A percentile compares a stretch with the other conserved stretches of the same genome.
Evolutionary conservation across 2,329 filamentous ascomycete species (phyloP).

Genomic region (Aspergillus fructus): DNA sequence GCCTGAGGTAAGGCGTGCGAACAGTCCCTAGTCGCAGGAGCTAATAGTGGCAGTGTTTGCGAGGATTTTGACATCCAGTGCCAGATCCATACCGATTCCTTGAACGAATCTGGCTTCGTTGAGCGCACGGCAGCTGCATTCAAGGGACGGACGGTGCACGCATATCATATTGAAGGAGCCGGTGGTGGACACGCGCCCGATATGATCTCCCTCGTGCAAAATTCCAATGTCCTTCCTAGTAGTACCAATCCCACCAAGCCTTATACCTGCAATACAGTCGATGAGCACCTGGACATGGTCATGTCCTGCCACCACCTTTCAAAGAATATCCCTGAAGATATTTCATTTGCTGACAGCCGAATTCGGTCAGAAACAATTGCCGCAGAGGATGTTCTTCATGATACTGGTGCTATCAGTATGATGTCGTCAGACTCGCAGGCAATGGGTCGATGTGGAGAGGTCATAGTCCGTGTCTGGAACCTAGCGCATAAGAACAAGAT

Average conservation of each 20-base stretch:
- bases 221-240: slow-evolving; percentile 81
- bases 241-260: slow-evolving; percentile 92
- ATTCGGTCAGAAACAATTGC: slow-evolving; percentile 96
- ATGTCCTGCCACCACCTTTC: slow-evolving; percentile 97
- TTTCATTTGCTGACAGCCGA: slow-evolving; percentile 90
- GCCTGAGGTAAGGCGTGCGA: slow-evolving; percentile 48
- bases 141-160: slow-evolving; percentile 85
- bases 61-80: slow-evolving; percentile 91
- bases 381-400: slow-evolving; percentile 92
- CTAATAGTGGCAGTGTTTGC: slow-evolving; percentile 58
- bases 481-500: slow-evolving; percentile 96
- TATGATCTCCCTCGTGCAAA: slow-evolving; percentile 90
- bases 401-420: slow-evolving; percentile 94
- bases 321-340: slow-evolving; percentile 90
- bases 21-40: no score
- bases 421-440: slow-evolving; percentile 95
- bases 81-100: slow-evolving; percentile 90
- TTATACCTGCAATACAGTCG: slow-evolving; percentile 86
- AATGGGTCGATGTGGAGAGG: slow-evolving; percentile 95
- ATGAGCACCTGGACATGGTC: slow-evolving; percentile 96
- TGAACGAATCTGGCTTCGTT: slow-evolving; percentile 97
- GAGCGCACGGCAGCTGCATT: slow-evolving; percentile 86
- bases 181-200: slow-evolving; percentile 94
- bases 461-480: slow-evolving; percentile 91
- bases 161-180: slow-evolving; percentile 94